Base-by-base conservation (phyloP, 257 asterid genomes). In the Gardenia jasminoides region DNA sequence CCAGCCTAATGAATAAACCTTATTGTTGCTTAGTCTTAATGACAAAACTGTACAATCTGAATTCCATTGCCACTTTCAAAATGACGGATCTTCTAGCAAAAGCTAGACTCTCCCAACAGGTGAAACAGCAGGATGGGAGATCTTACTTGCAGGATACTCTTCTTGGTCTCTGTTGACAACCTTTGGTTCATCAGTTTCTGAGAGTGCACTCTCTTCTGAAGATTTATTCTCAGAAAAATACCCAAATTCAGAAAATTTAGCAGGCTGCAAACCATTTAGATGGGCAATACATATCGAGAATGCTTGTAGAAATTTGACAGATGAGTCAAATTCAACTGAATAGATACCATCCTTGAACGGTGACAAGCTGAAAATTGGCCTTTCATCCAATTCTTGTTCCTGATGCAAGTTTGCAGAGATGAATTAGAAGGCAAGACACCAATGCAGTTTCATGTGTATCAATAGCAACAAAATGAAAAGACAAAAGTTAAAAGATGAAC, bases 301-400 rank as follows among this genome's bases (percentile, higher is more conserved):
- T 22, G 96, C 97, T 83, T 91, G 94, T 31, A 89, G 43, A 61
- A 76, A 87, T 79, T 87, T 83, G 82, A 92, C 78, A 0, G 93
- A 88, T 3, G 97, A 85, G 78, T 83, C 83, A 67, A 89, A 92
- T 83, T 88, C 91, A 33, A 92, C 88, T 0, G 96, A 91, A 76
- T 84, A 90, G 59, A 91, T 87, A 6, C 93, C 94, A 75, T 90
- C 94, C 80, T 90, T 82, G 78, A 89, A 92, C 9, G 86, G 82
- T 1, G 91, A 87, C 81, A 91, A 73, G 66, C 76, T 74, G 81
- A 89, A 87, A 67, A 81, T 26, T 0, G 92, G 88, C 68, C 71
- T 82, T 26, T 79, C 80, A 16, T 86, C 91, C 75, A 56, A 80
- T 26, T 13, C 87, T 74, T 78, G 90, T 58, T 87, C 93, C 90